A percentile compares a stretch with the other conserved stretches of the same genome.
Conservation (phyloP, 805 yeast species). For the Nakazawaea peltata region DNA sequence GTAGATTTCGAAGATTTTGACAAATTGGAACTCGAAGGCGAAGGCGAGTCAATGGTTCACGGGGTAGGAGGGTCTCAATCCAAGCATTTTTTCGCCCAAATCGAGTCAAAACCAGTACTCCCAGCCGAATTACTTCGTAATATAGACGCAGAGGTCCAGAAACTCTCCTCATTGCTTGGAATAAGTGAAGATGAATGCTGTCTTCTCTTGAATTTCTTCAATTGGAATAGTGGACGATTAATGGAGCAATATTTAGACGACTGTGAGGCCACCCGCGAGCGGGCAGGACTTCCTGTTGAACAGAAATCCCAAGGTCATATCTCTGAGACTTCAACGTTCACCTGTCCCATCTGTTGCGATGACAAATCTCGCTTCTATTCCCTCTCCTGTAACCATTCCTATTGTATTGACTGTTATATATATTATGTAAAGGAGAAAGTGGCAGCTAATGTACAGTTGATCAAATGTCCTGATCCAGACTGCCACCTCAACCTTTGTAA, state of each 20-base stretch:
- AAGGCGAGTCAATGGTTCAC: neutral
- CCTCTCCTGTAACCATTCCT: constrained; percentile 63
- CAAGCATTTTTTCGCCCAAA: too few species aligned
- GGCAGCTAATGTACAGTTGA: constrained; percentile 32
- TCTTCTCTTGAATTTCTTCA: constrained; percentile 36
- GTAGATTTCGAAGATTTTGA: neutral
- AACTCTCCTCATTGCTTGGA: constrained; percentile 28
- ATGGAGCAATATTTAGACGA: constrained; percentile 47
- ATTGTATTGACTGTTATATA: constrained; percentile 62
- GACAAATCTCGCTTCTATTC: constrained; percentile 35
- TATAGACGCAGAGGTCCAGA: constrained; percentile 17
- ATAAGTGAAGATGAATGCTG: constrained; percentile 30
- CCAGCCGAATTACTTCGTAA: constrained; percentile 1
- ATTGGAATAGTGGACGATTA: constrained; percentile 53
- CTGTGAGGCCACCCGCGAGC: constrained; percentile 19
- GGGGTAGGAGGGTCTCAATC: too few species aligned
- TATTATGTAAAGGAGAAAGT: constrained; percentile 45
- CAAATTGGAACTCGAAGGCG: neutral
- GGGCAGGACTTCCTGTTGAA: constrained; percentile 18
- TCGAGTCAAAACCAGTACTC: too few species aligned
- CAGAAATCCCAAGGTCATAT: neutral
- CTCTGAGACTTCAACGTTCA: constrained; percentile 16
- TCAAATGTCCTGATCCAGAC: constrained; percentile 60
- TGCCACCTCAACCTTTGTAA: constrained; percentile 38
- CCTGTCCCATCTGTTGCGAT: constrained; percentile 72